These are phyloP conservation scores for Trebouxia gelatinosa DNA, from an alignment of 163 green algal genomes.

Conservation along the genomic window DNA sequence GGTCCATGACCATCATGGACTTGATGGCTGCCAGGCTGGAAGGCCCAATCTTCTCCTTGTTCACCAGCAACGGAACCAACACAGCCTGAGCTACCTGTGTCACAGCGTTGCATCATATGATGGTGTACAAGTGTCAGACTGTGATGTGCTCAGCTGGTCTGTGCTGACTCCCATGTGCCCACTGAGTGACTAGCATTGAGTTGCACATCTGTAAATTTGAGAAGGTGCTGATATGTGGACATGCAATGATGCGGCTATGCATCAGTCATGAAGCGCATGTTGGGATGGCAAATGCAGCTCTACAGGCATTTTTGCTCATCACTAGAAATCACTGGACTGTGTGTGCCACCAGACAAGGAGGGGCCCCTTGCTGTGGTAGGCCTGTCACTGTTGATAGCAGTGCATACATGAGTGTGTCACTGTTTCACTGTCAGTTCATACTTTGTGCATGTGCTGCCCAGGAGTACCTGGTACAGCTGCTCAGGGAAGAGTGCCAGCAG, in stretches of 20 bases:
- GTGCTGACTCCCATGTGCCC: not conserved
- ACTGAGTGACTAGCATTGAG: not conserved
- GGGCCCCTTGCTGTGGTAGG: not conserved
- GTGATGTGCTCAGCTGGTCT: not conserved
- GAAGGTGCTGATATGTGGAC: no score
- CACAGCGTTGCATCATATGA: not conserved
- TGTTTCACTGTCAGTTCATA: not conserved
- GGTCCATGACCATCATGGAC: slow-evolving; percentile 67
- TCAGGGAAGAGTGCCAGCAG: slow-evolving; percentile 67
- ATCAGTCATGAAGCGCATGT: no score
- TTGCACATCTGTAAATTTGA: not conserved
- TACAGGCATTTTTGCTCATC: not conserved
- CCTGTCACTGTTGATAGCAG: not conserved
- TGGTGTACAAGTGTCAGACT: not conserved
- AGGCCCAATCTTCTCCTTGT: slow-evolving; percentile 48
- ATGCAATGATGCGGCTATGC: no score
- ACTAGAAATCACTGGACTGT: no score
- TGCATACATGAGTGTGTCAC: not conserved
- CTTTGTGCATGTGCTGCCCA: not conserved
- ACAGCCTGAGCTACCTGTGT: slow-evolving; percentile 52
- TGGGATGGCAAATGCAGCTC: no score
- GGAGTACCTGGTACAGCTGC: slow-evolving; percentile 51
- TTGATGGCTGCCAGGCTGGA: slow-evolving; percentile 43
- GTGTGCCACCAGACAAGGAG: not conserved
- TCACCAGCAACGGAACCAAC: slow-evolving; percentile 66